A percentile compares a stretch with the other conserved stretches of the same genome.
These are phyloP conservation scores for Dictyostelium discoideum DNA, from an alignment of 78 protist genomes.

Conservation along the genomic window DNA sequence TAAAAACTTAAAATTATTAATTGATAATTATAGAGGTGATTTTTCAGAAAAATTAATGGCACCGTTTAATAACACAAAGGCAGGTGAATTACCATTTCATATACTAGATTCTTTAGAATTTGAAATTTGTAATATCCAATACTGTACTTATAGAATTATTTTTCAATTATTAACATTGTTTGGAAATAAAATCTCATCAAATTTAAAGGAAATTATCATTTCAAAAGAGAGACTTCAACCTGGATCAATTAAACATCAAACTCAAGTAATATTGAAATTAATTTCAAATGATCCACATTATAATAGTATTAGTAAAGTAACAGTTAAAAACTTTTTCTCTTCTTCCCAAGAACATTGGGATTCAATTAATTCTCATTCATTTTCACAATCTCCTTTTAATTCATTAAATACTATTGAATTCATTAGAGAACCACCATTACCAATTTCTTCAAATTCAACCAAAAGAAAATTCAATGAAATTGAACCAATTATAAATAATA, in stretches of 20 bases:
- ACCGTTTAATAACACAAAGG: not conserved
- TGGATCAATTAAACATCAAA: not conserved
- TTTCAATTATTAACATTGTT: not conserved
- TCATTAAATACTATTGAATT: not conserved
- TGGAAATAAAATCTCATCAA: not conserved
- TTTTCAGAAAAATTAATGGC: too few species aligned
- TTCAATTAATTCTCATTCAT: not conserved
- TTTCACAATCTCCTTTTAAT: not conserved
- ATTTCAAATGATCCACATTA: not conserved
- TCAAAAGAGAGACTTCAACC: not conserved
- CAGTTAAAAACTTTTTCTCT: not conserved
- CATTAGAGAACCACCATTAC: not conserved
- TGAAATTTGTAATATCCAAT: not conserved
- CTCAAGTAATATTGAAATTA: not conserved
- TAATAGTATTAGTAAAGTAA: not conserved
- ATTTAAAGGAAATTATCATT: not conserved
- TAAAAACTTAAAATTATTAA: too few species aligned
- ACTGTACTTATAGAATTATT: too few species aligned
- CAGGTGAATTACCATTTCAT: not conserved
- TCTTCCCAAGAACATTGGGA: not conserved
- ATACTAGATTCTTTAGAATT: not conserved
- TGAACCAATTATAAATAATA: not conserved
- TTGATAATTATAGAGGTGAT: too few species aligned
- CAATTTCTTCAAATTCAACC: not conserved
- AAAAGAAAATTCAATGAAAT: not conserved